A percentile compares a stretch with the other conserved stretches of the same genome.
These are phyloP conservation scores for Blastobotrys parvus DNA, from an alignment of 805 yeast genomes.

Conservation along the genomic window DNA sequence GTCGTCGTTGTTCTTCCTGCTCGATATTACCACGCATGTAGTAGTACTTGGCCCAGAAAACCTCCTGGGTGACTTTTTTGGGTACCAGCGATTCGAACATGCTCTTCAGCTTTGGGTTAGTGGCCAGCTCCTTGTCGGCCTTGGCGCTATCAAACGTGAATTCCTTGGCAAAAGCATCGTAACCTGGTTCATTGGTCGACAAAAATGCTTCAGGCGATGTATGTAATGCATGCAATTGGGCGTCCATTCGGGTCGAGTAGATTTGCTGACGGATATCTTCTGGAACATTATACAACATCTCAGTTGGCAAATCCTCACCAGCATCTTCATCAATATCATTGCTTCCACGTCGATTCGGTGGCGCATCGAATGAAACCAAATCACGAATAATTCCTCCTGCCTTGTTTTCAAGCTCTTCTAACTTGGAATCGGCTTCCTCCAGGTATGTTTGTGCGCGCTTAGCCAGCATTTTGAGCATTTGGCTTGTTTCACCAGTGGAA, in stretches of 20 bases:
- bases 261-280: slow-evolving; percentile 31
- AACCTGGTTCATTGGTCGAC: slow-evolving; percentile 28
- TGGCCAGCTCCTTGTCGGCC: slow-evolving; percentile 36
- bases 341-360: slow-evolving; percentile 9
- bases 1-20: slow-evolving; percentile 57
- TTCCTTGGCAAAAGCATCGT: slow-evolving; percentile 27
- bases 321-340: slow-evolving; percentile 14
- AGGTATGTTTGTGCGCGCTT: slow-evolving; percentile 51
- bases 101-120: slow-evolving; percentile 43
- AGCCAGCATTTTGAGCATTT: slow-evolving; percentile 26
- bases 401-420: slow-evolving; percentile 63
- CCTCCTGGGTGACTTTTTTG: slow-evolving; percentile 42
- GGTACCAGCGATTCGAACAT: slow-evolving; percentile 65
- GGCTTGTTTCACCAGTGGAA: too few species aligned
- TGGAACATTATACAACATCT: slow-evolving; percentile 38
- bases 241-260: slow-evolving; percentile 50
- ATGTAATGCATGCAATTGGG: slow-evolving; percentile 50
- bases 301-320: slow-evolving; percentile 31
- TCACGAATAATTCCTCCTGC: too few species aligned
- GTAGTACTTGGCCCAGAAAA: slow-evolving; percentile 73
- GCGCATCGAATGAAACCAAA: neutral
- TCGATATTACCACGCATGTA: slow-evolving; percentile 43
- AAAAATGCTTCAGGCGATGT: slow-evolving; percentile 41
- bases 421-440: slow-evolving; percentile 62
- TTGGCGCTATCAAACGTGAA: slow-evolving; percentile 41